Conservation (phyloP, 139 green algal genomes). For the Chlorella sp. region DNA sequence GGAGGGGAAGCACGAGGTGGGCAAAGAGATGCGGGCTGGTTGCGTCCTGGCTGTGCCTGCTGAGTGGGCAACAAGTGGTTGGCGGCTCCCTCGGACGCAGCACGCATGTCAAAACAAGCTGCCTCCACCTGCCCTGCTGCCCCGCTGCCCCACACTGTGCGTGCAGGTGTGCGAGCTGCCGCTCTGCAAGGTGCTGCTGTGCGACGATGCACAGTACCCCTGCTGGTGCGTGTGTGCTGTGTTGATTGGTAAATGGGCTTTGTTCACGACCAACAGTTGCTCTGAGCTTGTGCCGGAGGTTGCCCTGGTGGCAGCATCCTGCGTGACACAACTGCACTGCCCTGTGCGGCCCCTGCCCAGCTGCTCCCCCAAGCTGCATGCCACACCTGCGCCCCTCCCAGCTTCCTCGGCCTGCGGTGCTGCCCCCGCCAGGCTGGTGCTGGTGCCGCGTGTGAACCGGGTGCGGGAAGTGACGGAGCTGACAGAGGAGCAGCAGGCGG, state of each 20-base stretch:
- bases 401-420: too few relatives aligned
- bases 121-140: background rate
- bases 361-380: background rate
- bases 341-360: background rate
- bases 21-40: too few relatives aligned
- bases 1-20: conserved; percentile 15
- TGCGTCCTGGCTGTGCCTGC: too few relatives aligned
- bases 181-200: conserved; percentile 30
- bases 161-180: conserved; percentile 28
- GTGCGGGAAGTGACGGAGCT: conserved; percentile 33
- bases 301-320: too few relatives aligned
- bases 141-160: background rate
- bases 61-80: too few relatives aligned
- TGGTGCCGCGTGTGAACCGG: conserved; percentile 22
- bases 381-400: too few relatives aligned
- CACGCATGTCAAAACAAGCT: too few relatives aligned
- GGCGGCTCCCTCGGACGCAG: too few relatives aligned
- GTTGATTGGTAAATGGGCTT: background rate
- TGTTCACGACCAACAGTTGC: background rate
- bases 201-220: conserved; percentile 34
- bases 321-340: background rate
- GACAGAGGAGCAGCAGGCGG: background rate
- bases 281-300: too few relatives aligned
- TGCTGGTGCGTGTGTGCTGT: conserved; percentile 5
- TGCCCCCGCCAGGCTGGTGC: conserved; percentile 10